Evolutionary conservation across 768 basidiomycete genomes (phyloP), one percentile per base, ranked within the genome.

Genomic region (Pleurotus tuber-regium): DNA sequence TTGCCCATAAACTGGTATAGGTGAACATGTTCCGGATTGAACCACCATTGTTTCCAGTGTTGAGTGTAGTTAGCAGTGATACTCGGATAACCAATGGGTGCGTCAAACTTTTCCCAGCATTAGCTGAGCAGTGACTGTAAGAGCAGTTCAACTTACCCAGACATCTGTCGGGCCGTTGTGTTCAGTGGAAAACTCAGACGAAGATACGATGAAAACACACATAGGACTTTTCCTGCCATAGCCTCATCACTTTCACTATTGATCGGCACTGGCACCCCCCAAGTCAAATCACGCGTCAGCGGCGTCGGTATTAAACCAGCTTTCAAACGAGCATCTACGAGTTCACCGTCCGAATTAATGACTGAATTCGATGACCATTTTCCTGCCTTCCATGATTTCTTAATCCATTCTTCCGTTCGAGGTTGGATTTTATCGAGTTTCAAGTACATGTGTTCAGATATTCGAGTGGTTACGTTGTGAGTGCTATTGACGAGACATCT

Each of bases 1-100:
- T 99, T 99, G 64, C 97, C 97, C 97, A 99, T 99, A 77, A 99
- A 99, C 68, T 99, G 96, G 72, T 92, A 97, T 44, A 98, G 74
- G 59, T 82, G 77, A 53, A 99, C 94, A 60, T 98, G 77, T 58
- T 91, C 76, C 1, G 87, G 89, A 63, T 95, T 88, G 63, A 89
- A 84, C 97, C 97, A 99, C 97, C 97, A 99, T 66, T 84, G 78
- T 67, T 87, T 84, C 97, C 97, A 99, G 56, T 97, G 87, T 16
- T 87, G 75, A 29, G 92, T 96, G 73, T 95, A 94, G 63, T 87
- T 89, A 47, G 94, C 93, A 1, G 97, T 99, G 56, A 99, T 98
- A 68, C 95, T 97, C 2, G 90, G 86, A 68, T 99, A 99, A 52
- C 97, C 97, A 51, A 97, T 91, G 6, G 92, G 91, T 0, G 96